Evolutionary conservation across 73 alveolate genomes (phyloP).

Genomic region (Diophrys appendiculata): DNA sequence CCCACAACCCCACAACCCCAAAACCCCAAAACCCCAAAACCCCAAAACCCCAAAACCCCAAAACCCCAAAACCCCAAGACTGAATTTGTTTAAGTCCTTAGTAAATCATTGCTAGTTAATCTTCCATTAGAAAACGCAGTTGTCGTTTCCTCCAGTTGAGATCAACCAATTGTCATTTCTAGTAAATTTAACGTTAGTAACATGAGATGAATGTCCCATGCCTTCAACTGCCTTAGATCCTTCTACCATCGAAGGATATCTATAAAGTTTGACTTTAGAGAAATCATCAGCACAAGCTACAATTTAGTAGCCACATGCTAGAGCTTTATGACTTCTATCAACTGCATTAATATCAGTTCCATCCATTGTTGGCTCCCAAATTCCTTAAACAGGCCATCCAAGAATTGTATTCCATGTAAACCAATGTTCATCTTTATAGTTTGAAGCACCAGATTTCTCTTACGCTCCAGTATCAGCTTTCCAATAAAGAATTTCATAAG

Average conservation of each 20-base stretch:
- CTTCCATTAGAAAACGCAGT: conserved; percentile 93
- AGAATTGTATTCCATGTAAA: conserved; percentile 88
- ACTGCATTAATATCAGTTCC: conserved; percentile 93
- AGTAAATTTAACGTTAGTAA: conserved; percentile 88
- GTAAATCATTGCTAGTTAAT: conserved; percentile 42
- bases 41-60: conserved; percentile 28
- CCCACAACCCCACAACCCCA: no score
- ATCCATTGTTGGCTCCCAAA: conserved; percentile 88
- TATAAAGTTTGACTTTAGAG: conserved; percentile 79
- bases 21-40: no score
- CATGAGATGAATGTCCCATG: conserved; percentile 85
- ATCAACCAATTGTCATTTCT: conserved; percentile 77
- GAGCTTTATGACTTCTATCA: conserved; percentile 80
- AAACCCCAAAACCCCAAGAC: conserved; percentile 24
- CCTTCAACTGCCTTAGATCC: conserved; percentile 74
- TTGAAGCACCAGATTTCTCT: conserved; percentile 82
- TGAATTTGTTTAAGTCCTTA: neutral
- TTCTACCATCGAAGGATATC: conserved; percentile 82
- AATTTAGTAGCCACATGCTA: conserved; percentile 66
- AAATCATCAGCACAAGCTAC: conserved; percentile 89
- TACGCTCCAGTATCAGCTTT: conserved; percentile 73
- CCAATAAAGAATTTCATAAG: conserved; percentile 90
- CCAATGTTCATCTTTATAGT: conserved; percentile 90
- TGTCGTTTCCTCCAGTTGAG: conserved; percentile 97
- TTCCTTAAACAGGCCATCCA: conserved; percentile 97